Conservation (phyloP, 805 yeast species). For the Myxozyma geophila region DNA sequence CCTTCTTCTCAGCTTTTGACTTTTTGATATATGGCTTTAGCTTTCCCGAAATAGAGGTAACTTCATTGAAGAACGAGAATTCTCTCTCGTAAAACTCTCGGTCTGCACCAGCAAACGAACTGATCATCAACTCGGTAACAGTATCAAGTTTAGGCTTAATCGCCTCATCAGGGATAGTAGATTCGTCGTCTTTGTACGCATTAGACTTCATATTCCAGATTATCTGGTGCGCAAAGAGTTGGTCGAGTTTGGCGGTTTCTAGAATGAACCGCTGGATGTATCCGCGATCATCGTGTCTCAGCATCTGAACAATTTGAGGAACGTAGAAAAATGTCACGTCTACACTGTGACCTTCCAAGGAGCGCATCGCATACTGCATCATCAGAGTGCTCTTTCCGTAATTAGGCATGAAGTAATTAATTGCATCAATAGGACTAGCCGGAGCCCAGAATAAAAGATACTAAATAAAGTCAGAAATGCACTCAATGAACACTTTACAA, state of each 20-base stretch:
- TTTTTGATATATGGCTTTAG: conserved; percentile 92
- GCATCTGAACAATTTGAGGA: conserved; percentile 94
- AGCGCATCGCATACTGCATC: conserved; percentile 86
- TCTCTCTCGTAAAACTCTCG: conserved; percentile 74
- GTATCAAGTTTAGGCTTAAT: conserved; percentile 82
- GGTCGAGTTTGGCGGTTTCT: conserved; percentile 90
- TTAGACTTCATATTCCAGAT: conserved; percentile 98
- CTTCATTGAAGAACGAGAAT: conserved; percentile 86
- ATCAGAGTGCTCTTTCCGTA: conserved; percentile 67
- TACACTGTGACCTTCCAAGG: conserved; percentile 85
- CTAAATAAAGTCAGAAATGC: conserved; percentile 3
- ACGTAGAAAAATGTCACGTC: conserved; percentile 92
- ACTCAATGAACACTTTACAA: not conserved
- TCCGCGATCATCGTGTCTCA: conserved; percentile 81
- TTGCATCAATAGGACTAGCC: conserved; percentile 80
- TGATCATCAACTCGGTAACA: conserved; percentile 67
- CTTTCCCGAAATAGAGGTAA: conserved; percentile 92
- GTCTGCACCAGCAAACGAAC: conserved; percentile 64
- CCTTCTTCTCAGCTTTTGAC: conserved; percentile 93
- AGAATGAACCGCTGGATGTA: conserved; percentile 86
- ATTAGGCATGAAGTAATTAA: conserved; percentile 79
- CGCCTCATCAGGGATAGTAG: conserved; percentile 66
- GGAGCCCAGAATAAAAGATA: conserved; percentile 68
- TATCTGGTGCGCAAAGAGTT: conserved; percentile 93
- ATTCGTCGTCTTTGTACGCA: conserved; percentile 86